Evolutionary conservation across 2,329 filamentous ascomycete genomes (phyloP).

Genomic region (Leptoxyphium fumago): DNA sequence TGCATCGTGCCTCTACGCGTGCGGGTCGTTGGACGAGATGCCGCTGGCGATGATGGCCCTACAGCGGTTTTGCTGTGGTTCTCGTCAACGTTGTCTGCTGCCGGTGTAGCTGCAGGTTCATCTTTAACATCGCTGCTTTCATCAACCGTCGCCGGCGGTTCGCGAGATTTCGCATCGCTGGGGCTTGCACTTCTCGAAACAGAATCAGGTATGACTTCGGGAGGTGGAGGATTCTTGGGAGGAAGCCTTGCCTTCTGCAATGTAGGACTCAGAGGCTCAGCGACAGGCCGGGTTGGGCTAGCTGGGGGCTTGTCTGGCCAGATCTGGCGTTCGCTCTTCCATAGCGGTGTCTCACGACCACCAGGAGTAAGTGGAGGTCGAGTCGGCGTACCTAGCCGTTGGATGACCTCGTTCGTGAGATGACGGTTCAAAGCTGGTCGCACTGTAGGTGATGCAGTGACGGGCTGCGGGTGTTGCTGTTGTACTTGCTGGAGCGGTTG

Average conservation of each 20-base stretch:
- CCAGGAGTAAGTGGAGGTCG: slow-evolving; percentile 2
- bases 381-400: slow-evolving; percentile 16
- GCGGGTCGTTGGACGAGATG: slow-evolving; percentile 3
- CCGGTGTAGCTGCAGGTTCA: slow-evolving; percentile 30
- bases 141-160: background rate
- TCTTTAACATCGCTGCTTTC: slow-evolving; percentile 26
- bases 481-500: slow-evolving; percentile 3
- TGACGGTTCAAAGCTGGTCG: slow-evolving; percentile 2
- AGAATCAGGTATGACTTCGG: background rate
- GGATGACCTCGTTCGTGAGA: slow-evolving; percentile 8
- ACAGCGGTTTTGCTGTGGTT: background rate
- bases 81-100: slow-evolving; percentile 2
- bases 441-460: background rate
- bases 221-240: background rate
- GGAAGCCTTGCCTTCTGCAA: slow-evolving; percentile 6
- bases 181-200: background rate
- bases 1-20: slow-evolving; percentile 21
- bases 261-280: slow-evolving; percentile 21
- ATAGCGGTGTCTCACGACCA: slow-evolving; percentile 8
- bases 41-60: background rate
- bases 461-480: background rate
- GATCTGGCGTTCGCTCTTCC: slow-evolving; percentile 16
- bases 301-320: slow-evolving; percentile 10
- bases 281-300: slow-evolving; percentile 10
- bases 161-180: background rate